Base-by-base conservation (phyloP, 73 alveolate species). In the Paramecium caudatum region DNA sequence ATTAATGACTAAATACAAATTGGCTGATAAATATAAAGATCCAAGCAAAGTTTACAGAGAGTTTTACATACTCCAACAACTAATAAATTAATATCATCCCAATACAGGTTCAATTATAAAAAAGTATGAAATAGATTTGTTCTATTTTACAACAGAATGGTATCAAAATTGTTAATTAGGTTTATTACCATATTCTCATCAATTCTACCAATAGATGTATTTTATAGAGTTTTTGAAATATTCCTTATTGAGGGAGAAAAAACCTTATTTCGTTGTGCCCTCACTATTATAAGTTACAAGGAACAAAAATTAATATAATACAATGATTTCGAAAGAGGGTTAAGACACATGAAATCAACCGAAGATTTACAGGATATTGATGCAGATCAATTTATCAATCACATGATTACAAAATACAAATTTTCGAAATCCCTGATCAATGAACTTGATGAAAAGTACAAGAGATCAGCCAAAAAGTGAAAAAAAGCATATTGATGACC, bases 111-210 rank as follows among this genome's bases (percentile, higher is more conserved):
- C 16, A 43, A 15, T 74, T 21, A 30, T 37, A 5, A 74, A 41
- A 8, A 23, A 41, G 1, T 27, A 74, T 21, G 19, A 74, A 21
- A 74, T 74, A 9, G 88, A 74, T 74, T 41, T 74, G 47, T 74
- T 74, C 30, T 74, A 74, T 21, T 74, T 74, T 74, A 27, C 55
- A 27, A 74, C 88, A 15, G 88, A 74, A 74, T 74, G 88, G 88
- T 68, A 25, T 25, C 1, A 37, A 3, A 0, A 68, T 37, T 4
- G 8, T n/a, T 68, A 1, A 32, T 10, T 68, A 68, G 84, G 84
- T 39, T 74, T 10, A 41, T 74, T 41, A 74, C 88, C 5, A 1
- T 74, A 17, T 74, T 74, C 10, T 27, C 55, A 27, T 34, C 88
- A 15, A 47, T 47, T 3, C 23, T 74, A 45, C 88, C 88, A 41